Evolutionary conservation across 208 protist genomes (phyloP).

Genomic region (Acanthamoeba lenticulata): DNA sequence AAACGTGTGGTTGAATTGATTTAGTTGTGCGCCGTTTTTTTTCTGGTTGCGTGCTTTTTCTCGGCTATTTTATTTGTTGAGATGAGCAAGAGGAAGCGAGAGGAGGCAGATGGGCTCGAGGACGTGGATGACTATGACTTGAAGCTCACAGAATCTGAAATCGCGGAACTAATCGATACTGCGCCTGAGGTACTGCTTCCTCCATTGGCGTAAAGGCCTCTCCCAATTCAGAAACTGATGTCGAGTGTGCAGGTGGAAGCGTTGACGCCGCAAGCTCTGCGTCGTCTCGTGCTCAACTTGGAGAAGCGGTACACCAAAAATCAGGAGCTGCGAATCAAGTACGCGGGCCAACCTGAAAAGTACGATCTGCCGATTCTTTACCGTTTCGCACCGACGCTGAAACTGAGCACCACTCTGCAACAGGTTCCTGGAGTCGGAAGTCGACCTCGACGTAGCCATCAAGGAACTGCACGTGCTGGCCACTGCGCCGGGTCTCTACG

Average conservation of each 20-base stretch:
- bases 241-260: slow-evolving; percentile 72
- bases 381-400: neutral
- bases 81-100: slow-evolving; percentile 54
- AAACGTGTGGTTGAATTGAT: too few species aligned
- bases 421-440: slow-evolving; percentile 84
- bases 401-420: neutral
- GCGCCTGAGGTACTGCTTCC: neutral
- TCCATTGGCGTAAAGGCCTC: neutral
- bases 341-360: slow-evolving; percentile 81
- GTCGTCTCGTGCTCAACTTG: slow-evolving; percentile 80
- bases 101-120: slow-evolving; percentile 6
- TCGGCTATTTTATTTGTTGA: too few species aligned
- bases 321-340: slow-evolving; percentile 83
- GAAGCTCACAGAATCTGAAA: slow-evolving; percentile 47
- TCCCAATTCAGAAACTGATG: too few species aligned
- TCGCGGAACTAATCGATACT: slow-evolving; percentile 5
- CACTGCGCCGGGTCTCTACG: slow-evolving; percentile 83
- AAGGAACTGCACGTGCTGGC: slow-evolving; percentile 84
- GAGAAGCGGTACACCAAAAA: slow-evolving; percentile 85
- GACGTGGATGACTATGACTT: neutral
- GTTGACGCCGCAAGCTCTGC: slow-evolving; percentile 69
- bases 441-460: slow-evolving; percentile 83
- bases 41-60: too few species aligned
- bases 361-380: slow-evolving; percentile 17
- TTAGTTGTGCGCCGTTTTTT: too few species aligned